These are phyloP conservation scores for Fusarium anthophilum DNA, from an alignment of 2,329 filamentous ascomycete species.

Conservation along the genomic window DNA sequence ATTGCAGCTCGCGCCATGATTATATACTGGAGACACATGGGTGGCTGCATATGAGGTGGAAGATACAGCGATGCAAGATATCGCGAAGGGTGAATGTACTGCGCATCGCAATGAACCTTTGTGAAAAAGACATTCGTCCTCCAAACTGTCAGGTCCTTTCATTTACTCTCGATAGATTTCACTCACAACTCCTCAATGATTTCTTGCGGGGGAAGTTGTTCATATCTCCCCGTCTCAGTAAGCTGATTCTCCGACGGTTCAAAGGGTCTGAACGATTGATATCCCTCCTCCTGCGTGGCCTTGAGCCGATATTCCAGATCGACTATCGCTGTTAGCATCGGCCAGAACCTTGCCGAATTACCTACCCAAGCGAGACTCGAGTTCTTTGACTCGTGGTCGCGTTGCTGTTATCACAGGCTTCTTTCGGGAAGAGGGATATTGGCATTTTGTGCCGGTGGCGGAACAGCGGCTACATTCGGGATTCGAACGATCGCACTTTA, in stretches of 20 bases:
- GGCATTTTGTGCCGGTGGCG: slow-evolving; percentile 31
- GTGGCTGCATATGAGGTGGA: slow-evolving; percentile 39
- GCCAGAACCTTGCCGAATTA: fast-evolving
- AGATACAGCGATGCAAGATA: slow-evolving; percentile 39
- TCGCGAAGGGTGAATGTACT: slow-evolving; percentile 33
- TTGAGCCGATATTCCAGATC: slow-evolving; percentile 39
- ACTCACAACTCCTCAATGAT: slow-evolving; percentile 44
- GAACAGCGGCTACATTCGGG: slow-evolving; percentile 42
- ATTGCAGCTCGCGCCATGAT: slow-evolving; percentile 33
- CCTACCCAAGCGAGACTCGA: slow-evolving; percentile 41
- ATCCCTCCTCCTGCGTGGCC: slow-evolving; percentile 18
- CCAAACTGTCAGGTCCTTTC: background rate
- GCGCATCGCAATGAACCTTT: slow-evolving; percentile 17
- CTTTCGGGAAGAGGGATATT: slow-evolving; percentile 43
- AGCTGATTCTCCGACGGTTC: slow-evolving; percentile 29
- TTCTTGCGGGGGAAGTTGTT: slow-evolving; percentile 42
- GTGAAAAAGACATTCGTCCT: slow-evolving; percentile 37
- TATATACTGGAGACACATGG: slow-evolving; percentile 41
- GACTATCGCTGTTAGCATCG: slow-evolving; percentile 1
- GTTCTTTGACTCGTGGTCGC: slow-evolving; percentile 42
- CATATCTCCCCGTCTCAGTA: slow-evolving; percentile 42
- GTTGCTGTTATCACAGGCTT: slow-evolving; percentile 35
- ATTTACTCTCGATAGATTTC: fast-evolving
- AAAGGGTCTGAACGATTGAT: slow-evolving; percentile 26
- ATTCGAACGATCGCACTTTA: slow-evolving; percentile 43